Evolutionary conservation across 2,329 filamentous ascomycete genomes (phyloP).

Genomic region (Aspergillus novofumigatus): DNA sequence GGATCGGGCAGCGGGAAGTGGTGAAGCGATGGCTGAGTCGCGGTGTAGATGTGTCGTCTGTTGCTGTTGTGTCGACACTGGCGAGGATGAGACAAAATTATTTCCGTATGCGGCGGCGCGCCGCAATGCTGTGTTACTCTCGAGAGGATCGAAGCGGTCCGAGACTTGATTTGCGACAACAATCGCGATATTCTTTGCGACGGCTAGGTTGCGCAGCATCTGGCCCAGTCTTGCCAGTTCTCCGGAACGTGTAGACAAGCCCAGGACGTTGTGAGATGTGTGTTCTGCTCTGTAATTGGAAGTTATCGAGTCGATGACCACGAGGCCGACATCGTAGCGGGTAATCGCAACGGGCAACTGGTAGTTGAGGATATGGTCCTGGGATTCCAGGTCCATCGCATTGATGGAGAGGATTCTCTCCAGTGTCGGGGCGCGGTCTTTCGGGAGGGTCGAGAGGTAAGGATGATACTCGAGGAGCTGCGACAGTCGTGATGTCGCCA

Average conservation of each 20-base stretch:
- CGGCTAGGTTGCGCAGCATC: constrained; percentile 71
- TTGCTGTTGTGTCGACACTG: constrained; percentile 5
- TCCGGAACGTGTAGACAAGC: constrained; percentile 68
- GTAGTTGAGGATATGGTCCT: constrained; percentile 90
- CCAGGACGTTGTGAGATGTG: constrained; percentile 35
- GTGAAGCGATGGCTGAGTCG: constrained; percentile 17
- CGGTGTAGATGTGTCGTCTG: constrained; percentile 9
- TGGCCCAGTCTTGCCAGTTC: constrained; percentile 73
- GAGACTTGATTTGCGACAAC: constrained; percentile 95
- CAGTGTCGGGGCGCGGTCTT: constrained; percentile 56
- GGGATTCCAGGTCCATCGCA: constrained; percentile 84
- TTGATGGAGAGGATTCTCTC: constrained; percentile 74
- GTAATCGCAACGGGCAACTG: constrained; percentile 83
- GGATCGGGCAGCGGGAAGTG: constrained; percentile 11
- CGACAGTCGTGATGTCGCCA: constrained; percentile 74
- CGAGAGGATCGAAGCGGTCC: constrained; percentile 64
- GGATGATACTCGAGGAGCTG: constrained; percentile 72
- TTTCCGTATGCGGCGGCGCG: constrained; percentile 5
- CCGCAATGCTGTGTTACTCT: constrained; percentile 11
- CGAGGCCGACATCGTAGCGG: constrained; percentile 70
- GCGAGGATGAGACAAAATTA: constrained; percentile 9
- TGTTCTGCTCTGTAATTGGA: constrained; percentile 92
- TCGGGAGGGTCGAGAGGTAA: constrained; percentile 46
- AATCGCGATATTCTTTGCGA: constrained; percentile 69
- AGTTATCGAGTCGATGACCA: constrained; percentile 87